Base-by-base conservation (phyloP, 1,284 basidiomycete species). In the Leccinum pachyderme region DNA sequence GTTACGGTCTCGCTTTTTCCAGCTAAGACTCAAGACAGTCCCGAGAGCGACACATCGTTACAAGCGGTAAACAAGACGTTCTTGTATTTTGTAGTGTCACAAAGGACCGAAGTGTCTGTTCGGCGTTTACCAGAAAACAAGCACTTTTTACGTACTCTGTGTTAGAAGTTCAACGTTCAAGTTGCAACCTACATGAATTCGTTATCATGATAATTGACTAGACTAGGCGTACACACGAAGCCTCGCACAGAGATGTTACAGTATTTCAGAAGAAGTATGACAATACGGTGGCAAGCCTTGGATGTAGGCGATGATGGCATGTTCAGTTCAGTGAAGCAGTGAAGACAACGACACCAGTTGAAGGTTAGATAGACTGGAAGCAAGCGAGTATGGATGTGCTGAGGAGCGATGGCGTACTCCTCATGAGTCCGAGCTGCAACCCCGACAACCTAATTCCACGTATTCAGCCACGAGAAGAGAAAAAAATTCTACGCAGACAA, bases 401-500 rank as follows among this genome's bases (percentile, higher is more conserved):
- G 22, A 29, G 22, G 9, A 49, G 32, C 5, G 22, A 29, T 9
- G 12, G 6, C 2, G 35, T 8, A 22, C 70, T 72, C 32, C 70
- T 79, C 58, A 91, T 44, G 88, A 90, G 67, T 91, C 89, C n/a
- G 89, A 91, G 68, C 87, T 91, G 65, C 89, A 91, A 18, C 89
- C 89, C 61, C 86, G 84, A 65, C 89, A 91, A 28, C 89, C 89
- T 91, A 43, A 51, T 37, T 37, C 46, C 53, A 47, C 52, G 22
- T 24, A 3, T 35, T 59, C 44, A 55, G 55, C 27, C 31, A 59
- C 32, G 54, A 53, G 61, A 41, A 22, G 18, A 41, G 24, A 15
- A 51, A 44, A 54, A 25, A 25, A 55, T 12, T 12, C 22, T 25
- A 22, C 25, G 13, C 11, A 41, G 52, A 84, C 92, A 61, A 68